Percentiles rank a stretch among this genome's conserved stretches.
Conservation (phyloP, 805 yeast species). For the Yarrowia alimentaria region DNA sequence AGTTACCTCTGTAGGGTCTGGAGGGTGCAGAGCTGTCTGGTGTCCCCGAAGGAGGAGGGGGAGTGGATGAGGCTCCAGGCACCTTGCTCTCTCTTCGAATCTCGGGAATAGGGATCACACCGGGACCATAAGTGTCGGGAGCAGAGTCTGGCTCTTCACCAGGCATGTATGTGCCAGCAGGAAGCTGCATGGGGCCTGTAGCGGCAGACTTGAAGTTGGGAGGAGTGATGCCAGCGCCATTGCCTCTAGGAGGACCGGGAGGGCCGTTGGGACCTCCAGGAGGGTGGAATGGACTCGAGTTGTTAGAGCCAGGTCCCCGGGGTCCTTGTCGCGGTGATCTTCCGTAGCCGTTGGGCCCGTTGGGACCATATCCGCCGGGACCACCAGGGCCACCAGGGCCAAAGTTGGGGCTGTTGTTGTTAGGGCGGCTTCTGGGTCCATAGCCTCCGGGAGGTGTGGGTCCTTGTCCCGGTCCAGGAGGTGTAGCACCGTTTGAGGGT, state of each 20-base stretch:
- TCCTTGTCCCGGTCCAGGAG: slow-evolving; percentile 2
- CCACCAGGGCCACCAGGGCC: too few species aligned
- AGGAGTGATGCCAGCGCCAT: slow-evolving; percentile 2
- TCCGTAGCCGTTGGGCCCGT: neutral
- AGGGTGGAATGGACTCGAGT: slow-evolving; percentile 10
- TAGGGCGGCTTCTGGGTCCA: neutral
- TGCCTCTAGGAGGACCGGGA: neutral
- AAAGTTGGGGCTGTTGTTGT: slow-evolving; percentile 21
- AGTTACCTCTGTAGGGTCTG: slow-evolving; percentile 22
- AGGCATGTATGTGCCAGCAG: slow-evolving; percentile 18
- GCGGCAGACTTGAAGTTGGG: slow-evolving; percentile 3
- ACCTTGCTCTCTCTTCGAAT: slow-evolving; percentile 30
- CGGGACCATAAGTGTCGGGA: slow-evolving; percentile 34
- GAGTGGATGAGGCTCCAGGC: slow-evolving; percentile 15
- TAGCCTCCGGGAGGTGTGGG: slow-evolving; percentile 15
- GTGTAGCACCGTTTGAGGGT: slow-evolving; percentile 7
- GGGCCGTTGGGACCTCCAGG: too few species aligned
- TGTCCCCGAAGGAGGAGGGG: slow-evolving; percentile 2
- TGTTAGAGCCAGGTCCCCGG: slow-evolving; percentile 17
- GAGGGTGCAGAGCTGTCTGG: slow-evolving; percentile 14
- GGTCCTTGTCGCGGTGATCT: slow-evolving; percentile 12
- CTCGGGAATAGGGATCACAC: slow-evolving; percentile 37
- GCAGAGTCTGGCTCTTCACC: slow-evolving; percentile 29
- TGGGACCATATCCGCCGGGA: too few species aligned
- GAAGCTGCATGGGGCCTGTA: slow-evolving; percentile 18